Conservation (phyloP, 73 alveolate genomes). For the Paramecium caudatum region DNA sequence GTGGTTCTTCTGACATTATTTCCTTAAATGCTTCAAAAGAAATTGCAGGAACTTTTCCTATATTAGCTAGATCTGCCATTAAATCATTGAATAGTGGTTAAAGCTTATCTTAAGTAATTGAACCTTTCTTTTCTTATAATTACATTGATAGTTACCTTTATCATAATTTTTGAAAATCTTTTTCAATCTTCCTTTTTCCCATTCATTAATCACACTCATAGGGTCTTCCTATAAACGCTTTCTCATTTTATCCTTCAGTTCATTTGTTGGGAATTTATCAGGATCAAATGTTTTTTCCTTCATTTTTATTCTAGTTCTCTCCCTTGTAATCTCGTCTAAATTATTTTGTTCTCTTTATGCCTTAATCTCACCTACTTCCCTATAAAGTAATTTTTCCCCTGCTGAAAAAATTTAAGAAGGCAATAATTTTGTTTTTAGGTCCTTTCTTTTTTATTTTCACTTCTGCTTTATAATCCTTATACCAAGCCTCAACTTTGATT, state of each 20-base stretch:
- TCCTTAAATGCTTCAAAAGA: slow-evolving; percentile 77
- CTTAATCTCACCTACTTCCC: slow-evolving; percentile 86
- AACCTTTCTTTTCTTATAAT: slow-evolving; percentile 86
- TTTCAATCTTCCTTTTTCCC: slow-evolving; percentile 95
- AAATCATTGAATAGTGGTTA: slow-evolving; percentile 78
- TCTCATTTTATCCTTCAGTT: slow-evolving; percentile 86
- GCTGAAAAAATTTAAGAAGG: slow-evolving; percentile 84
- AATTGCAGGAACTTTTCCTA: slow-evolving; percentile 90
- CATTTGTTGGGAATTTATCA: slow-evolving; percentile 85
- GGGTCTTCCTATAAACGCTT: slow-evolving; percentile 84
- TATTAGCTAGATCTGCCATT: slow-evolving; percentile 80
- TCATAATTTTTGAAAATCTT: slow-evolving; percentile 91
- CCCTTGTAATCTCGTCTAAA: slow-evolving; percentile 61
- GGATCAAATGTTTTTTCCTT: slow-evolving; percentile 83
- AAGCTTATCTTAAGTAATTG: slow-evolving; percentile 87
- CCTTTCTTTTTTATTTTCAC: slow-evolving; percentile 79
- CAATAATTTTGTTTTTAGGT: slow-evolving; percentile 75
- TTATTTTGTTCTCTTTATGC: slow-evolving; percentile 73
- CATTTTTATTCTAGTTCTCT: slow-evolving; percentile 79
- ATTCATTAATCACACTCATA: slow-evolving; percentile 84
- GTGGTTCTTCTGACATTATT: slow-evolving; percentile 77
- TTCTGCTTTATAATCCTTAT: slow-evolving; percentile 80
- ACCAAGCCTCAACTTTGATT: slow-evolving; percentile 87
- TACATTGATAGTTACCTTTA: slow-evolving; percentile 29
- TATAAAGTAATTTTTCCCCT: slow-evolving; percentile 92